A percentile compares a stretch with the other conserved stretches of the same genome.
These are phyloP conservation scores for Bertia moriformis DNA, from an alignment of 2,329 filamentous ascomycete species.

Conservation along the genomic window DNA sequence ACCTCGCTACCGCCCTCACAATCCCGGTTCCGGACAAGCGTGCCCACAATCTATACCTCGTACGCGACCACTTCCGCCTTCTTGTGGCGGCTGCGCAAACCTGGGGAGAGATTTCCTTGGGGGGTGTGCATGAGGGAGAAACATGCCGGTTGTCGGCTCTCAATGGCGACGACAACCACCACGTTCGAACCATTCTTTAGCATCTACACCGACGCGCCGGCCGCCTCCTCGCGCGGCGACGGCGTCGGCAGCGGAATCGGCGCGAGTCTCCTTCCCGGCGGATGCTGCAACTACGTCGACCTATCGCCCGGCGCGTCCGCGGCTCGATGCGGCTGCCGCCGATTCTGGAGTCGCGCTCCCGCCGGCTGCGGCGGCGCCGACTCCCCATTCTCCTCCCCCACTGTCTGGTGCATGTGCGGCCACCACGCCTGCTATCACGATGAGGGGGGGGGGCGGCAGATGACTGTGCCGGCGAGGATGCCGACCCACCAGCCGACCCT, in stretches of 20 bases:
- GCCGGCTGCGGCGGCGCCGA: conserved; percentile 15
- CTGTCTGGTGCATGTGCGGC: conserved; percentile 44
- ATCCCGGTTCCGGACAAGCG: too few relatives aligned
- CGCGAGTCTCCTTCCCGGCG: conserved; percentile 27
- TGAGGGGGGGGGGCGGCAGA: conserved; percentile 17
- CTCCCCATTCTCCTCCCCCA: conserved; percentile 10
- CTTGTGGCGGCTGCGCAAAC: too few relatives aligned
- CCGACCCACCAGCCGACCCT: conserved; percentile 4
- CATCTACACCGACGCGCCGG: conserved; percentile 31
- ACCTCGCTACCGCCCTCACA: too few relatives aligned
- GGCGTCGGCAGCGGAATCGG: conserved; percentile 10
- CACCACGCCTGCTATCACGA: conserved; percentile 50
- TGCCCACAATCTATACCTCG: too few relatives aligned
- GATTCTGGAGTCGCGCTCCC: conserved; percentile 44
- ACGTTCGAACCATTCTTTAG: conserved; percentile 37
- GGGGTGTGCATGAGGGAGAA: too few relatives aligned
- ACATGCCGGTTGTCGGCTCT: conserved; percentile 13
- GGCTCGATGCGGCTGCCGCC: conserved; percentile 41
- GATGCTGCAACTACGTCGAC: conserved; percentile 43
- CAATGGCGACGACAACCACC: conserved; percentile 38
- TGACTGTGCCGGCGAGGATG: too few relatives aligned
- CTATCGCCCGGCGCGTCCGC: conserved; percentile 33
- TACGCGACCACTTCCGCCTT: too few relatives aligned
- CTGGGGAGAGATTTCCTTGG: too few relatives aligned
- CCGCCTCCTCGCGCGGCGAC: conserved; percentile 7